Evolutionary conservation across 371 early-diverging fungal species (phyloP), one percentile per base, ranked within the genome.

Genomic region (Chytridiales sp.): DNA sequence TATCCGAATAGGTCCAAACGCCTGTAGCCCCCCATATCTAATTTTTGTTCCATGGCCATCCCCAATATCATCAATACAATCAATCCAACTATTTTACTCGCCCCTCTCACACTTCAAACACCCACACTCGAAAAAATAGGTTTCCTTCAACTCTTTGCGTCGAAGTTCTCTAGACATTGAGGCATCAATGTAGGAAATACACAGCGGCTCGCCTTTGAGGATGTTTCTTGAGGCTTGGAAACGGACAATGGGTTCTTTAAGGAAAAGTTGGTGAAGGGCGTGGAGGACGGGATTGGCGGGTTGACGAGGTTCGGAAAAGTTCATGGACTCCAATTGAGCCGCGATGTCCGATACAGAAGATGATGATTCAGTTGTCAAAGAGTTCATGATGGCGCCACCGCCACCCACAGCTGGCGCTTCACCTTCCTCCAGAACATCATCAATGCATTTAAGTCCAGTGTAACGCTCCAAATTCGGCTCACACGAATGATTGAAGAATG

Each of bases 401-500:
- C 19, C 40, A 15, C 19, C 2, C 15, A 3, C 1, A 2, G 3
- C 17, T 3, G 19, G 2, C 40, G 15, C 17, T 15, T 17, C 15
- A 40, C 17, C 19, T 40, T 40, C 1, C 40, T 55, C 43, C 8
- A 55, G 41, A 17, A 44, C 43, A 11, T 11, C 26, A n/a, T 49
- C 29, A 11, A 17, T 49, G 17, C 27, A 1, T 4, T 11, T 44
- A 30, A 17, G 41, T 21, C 59, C 46, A 13, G 24, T 53, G 3
- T n/a, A 47, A 3, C 55, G 32, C 19, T 46, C 38, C 26, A 63
- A 15, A 56, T 68, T 68, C 34, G 66, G 53, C 15, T 53, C 58
- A 38, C 68, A 68, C 0, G 59, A 44, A 41, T 68, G 62, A 38
- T 68, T 68, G 30, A 68, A 68, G 34, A 27, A 68, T 9, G 59